These are phyloP conservation scores for Colletotrichum sp. DNA, from an alignment of 2,329 filamentous ascomycete genomes.

Conservation along the genomic window DNA sequence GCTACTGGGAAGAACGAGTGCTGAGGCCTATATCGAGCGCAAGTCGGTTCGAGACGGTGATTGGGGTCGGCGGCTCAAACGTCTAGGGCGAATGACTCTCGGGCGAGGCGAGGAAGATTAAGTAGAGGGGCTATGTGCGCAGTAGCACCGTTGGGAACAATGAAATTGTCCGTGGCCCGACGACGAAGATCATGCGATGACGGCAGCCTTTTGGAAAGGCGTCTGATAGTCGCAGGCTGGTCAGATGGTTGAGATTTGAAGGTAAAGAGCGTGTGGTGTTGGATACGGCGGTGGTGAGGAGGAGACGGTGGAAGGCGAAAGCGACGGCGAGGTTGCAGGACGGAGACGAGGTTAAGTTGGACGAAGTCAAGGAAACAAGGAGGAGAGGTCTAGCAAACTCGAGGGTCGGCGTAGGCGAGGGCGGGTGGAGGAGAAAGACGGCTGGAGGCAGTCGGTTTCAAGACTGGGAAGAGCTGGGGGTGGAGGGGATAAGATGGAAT, in stretches of 20 bases:
- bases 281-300: not conserved
- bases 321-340: not conserved
- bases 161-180: not conserved
- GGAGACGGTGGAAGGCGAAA: not conserved
- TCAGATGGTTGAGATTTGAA: not conserved
- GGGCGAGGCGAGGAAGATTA: not conserved
- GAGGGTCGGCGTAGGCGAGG: slow-evolving; percentile 4
- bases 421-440: slow-evolving; percentile 3
- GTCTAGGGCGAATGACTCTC: not conserved
- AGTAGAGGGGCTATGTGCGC: not conserved
- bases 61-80: not conserved
- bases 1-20: not conserved
- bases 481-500: slow-evolving; percentile 24
- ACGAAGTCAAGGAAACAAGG: slow-evolving; percentile 12
- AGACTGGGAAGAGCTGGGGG: slow-evolving; percentile 21
- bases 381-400: slow-evolving; percentile 9
- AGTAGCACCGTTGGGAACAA: not conserved
- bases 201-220: not conserved
- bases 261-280: slow-evolving; percentile 5
- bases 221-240: not conserved
- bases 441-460: slow-evolving; percentile 12
- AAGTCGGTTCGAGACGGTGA: not conserved
- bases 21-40: not conserved
- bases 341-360: not conserved
- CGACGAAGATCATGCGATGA: slow-evolving; percentile 8